phyloP scores from a whole-genome alignment of 148 eudicot genomes.

The Rhododendron griersonianum region DNA sequence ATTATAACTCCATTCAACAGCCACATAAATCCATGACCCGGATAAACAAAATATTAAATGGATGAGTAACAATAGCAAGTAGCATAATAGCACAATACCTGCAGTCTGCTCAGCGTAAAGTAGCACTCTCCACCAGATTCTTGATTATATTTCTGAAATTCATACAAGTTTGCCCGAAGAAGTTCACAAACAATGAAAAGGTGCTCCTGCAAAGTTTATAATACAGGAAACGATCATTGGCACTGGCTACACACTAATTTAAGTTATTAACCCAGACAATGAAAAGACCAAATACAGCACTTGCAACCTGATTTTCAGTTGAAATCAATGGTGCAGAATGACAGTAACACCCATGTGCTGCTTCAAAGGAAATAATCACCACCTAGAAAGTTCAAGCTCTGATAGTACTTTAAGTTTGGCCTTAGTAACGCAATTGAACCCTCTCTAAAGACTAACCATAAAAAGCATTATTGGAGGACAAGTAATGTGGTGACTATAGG shows the following conservation, averaged over 20 bases:
- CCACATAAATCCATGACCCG: neutral
- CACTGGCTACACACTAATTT: neutral
- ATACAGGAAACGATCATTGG: neutral
- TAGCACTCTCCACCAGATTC: slow-evolving; percentile 92
- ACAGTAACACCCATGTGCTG: neutral
- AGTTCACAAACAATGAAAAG: slow-evolving; percentile 97
- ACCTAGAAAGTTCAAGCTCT: neutral
- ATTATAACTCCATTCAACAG: neutral
- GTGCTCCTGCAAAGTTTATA: slow-evolving; percentile 60
- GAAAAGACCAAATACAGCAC: neutral
- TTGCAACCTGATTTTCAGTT: neutral
- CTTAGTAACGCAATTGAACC: neutral
- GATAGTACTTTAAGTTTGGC: neutral
- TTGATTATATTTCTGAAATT: slow-evolving; percentile 80
- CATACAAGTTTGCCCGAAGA: slow-evolving; percentile 89
- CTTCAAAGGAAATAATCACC: neutral
- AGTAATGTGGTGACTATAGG: neutral
- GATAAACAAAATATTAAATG: neutral
- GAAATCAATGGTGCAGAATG: neutral
- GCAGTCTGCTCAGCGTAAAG: slow-evolving; percentile 72
- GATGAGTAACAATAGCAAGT: neutral
- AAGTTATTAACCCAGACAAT: neutral
- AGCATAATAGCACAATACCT: slow-evolving; percentile 37
- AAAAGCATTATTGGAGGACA: neutral
- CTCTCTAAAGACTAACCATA: neutral